Evolutionary conservation across 2,329 filamentous ascomycete genomes (phyloP).

Genomic region (Karstenula rhodostoma): DNA sequence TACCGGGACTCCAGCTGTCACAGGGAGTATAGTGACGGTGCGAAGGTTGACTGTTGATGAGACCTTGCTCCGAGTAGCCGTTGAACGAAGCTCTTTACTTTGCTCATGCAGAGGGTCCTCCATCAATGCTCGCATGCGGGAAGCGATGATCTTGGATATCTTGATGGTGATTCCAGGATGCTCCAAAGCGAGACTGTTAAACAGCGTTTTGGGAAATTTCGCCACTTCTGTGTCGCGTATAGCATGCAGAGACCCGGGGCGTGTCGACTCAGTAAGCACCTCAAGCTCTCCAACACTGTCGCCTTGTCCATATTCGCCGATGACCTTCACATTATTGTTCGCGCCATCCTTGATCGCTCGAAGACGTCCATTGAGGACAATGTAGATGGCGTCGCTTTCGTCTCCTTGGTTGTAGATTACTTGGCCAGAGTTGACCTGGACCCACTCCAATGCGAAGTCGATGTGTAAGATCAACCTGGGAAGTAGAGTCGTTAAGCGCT

Average conservation of each 20-base stretch:
- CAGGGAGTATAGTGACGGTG: conserved; percentile 90
- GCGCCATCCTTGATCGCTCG: conserved; percentile 83
- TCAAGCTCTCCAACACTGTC: conserved; percentile 98
- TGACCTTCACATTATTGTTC: conserved; percentile 82
- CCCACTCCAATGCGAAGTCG: conserved; percentile 97
- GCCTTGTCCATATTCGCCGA: conserved; percentile 93
- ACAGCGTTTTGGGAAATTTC: conserved; percentile 93
- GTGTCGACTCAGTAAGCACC: conserved; percentile 90
- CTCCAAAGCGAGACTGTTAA: conserved; percentile 96
- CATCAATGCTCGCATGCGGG: conserved; percentile 87
- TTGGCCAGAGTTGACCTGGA: conserved; percentile 94
- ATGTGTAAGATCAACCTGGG: conserved; percentile 93
- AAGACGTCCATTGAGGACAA: conserved; percentile 92
- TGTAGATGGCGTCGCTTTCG: conserved; percentile 97
- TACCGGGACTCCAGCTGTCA: conserved; percentile 90
- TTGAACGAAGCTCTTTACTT: conserved; percentile 67
- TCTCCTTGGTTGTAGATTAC: conserved; percentile 93
- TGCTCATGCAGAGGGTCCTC: conserved; percentile 78
- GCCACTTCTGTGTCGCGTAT: conserved; percentile 96
- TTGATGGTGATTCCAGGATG: conserved; percentile 99
- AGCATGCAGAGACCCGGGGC: conserved; percentile 91
- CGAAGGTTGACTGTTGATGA: conserved; percentile 91
- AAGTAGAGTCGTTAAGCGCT: conserved; percentile 86
- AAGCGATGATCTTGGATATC: conserved; percentile 97
- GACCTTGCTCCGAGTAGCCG: conserved; percentile 66